Evolutionary conservation across 1,284 basidiomycete genomes (phyloP).

Genomic region (Cryptococcus deneoformans): DNA sequence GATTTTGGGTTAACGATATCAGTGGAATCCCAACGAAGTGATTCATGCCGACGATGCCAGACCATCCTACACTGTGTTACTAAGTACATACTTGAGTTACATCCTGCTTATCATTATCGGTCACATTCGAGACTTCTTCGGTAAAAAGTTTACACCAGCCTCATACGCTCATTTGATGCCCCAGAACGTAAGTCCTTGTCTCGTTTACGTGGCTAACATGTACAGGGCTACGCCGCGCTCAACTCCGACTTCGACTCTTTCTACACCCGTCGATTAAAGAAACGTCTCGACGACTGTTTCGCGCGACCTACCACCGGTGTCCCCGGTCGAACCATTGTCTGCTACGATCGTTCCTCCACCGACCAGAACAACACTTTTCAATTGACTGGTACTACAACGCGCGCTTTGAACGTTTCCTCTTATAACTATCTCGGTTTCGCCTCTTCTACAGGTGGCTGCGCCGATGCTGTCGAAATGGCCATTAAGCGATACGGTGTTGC

Average conservation of each 20-base stretch:
- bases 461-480: slow-evolving; percentile 83
- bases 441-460: slow-evolving; percentile 86
- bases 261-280: slow-evolving; percentile 93
- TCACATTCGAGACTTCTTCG: slow-evolving; percentile 92
- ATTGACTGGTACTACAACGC: slow-evolving; percentile 75
- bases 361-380: slow-evolving; percentile 80
- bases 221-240: slow-evolving; percentile 88
- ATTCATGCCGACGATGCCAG: slow-evolving; percentile 59
- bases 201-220: slow-evolving; percentile 1
- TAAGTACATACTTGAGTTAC: slow-evolving; percentile 89
- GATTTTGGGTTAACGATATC: neutral
- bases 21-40: slow-evolving; percentile 49
- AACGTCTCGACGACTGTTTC: slow-evolving; percentile 95
- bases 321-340: slow-evolving; percentile 86
- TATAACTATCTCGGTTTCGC: slow-evolving; percentile 99
- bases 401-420: slow-evolving; percentile 93
- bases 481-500: slow-evolving; percentile 78
- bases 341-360: slow-evolving; percentile 78
- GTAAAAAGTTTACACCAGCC: slow-evolving; percentile 73
- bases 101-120: slow-evolving; percentile 84
- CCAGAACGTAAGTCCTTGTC: slow-evolving; percentile 60
- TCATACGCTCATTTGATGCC: slow-evolving; percentile 80
- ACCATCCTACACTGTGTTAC: slow-evolving; percentile 84
- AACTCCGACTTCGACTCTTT: slow-evolving; percentile 99
- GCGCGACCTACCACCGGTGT: slow-evolving; percentile 91